Percentiles rank a stretch among this genome's conserved stretches.
These are phyloP conservation scores for Cladophialophora yegresii DNA, from an alignment of 2,329 filamentous ascomycete species.

Conservation along the genomic window DNA sequence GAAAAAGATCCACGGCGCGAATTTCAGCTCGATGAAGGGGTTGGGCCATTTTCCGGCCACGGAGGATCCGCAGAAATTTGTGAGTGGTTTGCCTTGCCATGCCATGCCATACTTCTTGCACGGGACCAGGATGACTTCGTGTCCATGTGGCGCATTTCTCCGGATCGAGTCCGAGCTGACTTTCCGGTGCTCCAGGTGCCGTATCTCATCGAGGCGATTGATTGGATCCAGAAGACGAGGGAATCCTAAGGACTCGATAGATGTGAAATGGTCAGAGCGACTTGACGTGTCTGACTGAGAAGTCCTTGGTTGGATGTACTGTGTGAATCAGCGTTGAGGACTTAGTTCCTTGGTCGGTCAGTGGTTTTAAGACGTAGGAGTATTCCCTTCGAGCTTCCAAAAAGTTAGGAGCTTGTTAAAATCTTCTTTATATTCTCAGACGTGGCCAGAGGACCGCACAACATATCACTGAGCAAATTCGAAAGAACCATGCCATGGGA, in stretches of 20 bases:
- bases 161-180: background rate
- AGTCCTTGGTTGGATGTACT: background rate
- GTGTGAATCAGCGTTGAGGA: too few species aligned
- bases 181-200: conserved; percentile 7
- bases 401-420: too few species aligned
- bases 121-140: background rate
- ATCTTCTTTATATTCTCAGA: too few species aligned
- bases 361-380: too few species aligned
- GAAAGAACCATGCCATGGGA: too few species aligned
- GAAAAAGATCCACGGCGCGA: conserved; percentile 51
- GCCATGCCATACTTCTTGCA: background rate
- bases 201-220: conserved; percentile 28
- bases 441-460: too few species aligned
- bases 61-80: conserved; percentile 47
- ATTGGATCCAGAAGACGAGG: conserved; percentile 29
- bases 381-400: too few species aligned
- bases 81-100: conserved; percentile 25
- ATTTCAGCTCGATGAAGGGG: conserved; percentile 50
- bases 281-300: background rate
- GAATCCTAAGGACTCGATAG: background rate
- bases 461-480: too few species aligned
- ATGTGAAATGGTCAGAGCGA: background rate
- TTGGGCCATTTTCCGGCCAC: conserved; percentile 54
- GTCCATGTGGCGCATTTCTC: too few species aligned
- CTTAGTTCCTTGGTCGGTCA: too few species aligned